A percentile compares a stretch with the other conserved stretches of the same genome.
Conservation (phyloP, 352 stramenopile species). For the Halophytophthora batemanensis region DNA sequence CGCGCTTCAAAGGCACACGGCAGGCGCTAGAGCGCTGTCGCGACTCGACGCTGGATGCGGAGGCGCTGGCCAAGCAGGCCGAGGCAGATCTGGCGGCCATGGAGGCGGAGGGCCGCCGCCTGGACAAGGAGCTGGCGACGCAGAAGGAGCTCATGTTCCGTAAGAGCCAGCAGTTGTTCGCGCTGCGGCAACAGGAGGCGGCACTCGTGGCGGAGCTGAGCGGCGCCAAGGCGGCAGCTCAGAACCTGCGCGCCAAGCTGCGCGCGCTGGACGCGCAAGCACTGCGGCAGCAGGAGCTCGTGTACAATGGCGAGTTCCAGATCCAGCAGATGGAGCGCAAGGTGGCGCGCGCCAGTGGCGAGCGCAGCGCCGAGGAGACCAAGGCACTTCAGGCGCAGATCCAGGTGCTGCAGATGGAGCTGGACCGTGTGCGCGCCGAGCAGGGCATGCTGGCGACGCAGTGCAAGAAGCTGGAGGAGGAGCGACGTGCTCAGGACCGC, state of each 20-base stretch:
- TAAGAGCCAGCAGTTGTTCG: conserved; percentile 87
- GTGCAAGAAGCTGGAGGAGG: conserved; percentile 91
- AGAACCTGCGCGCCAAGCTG: conserved; percentile 91
- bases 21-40: conserved; percentile 68
- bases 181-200: conserved; percentile 83
- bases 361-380: conserved; percentile 94
- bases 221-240: conserved; percentile 78
- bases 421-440: conserved; percentile 86
- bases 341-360: conserved; percentile 89
- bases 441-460: conserved; percentile 89
- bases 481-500: conserved; percentile 77
- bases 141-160: conserved; percentile 94
- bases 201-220: conserved; percentile 91
- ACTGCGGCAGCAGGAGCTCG: conserved; percentile 91
- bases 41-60: conserved; percentile 73
- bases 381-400: conserved; percentile 90
- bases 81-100: conserved; percentile 69
- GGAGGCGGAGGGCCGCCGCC: conserved; percentile 50
- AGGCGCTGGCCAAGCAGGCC: conserved; percentile 85
- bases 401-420: conserved; percentile 84
- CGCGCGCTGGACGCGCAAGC: conserved; percentile 88
- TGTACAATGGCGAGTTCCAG: conserved; percentile 97
- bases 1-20: conserved; percentile 81
- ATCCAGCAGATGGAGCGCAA: conserved; percentile 97
- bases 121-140: conserved; percentile 75